Percentiles rank a stretch among this genome's conserved stretches.
These are phyloP conservation scores for Barnettozyma sp. DNA, from an alignment of 805 yeast genomes.

Conservation along the genomic window DNA sequence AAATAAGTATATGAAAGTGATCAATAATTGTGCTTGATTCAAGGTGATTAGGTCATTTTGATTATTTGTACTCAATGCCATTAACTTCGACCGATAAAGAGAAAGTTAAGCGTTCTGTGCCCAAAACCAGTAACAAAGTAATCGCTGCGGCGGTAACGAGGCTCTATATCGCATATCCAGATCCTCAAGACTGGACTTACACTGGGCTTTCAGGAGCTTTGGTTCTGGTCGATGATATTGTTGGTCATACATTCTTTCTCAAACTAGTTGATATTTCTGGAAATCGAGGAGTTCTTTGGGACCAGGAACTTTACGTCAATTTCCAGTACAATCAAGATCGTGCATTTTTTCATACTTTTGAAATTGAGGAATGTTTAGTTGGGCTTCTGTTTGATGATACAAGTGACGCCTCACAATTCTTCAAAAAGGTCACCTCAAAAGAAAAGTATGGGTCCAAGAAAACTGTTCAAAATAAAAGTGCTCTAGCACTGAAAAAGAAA, in stretches of 20 bases:
- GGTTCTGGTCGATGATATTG: slow-evolving; percentile 81
- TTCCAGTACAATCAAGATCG: slow-evolving; percentile 92
- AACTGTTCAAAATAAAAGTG: slow-evolving; percentile 80
- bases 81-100: slow-evolving; percentile 67
- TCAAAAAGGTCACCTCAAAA: slow-evolving; percentile 65
- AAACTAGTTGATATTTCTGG: slow-evolving; percentile 84
- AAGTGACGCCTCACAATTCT: slow-evolving; percentile 79
- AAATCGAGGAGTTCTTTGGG: slow-evolving; percentile 88
- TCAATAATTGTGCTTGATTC: no score
- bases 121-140: slow-evolving; percentile 81
- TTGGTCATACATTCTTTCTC: slow-evolving; percentile 88
- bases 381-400: slow-evolving; percentile 89
- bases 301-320: slow-evolving; percentile 85
- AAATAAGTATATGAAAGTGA: no score
- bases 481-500: slow-evolving; percentile 66
- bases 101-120: slow-evolving; percentile 80
- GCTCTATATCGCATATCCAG: slow-evolving; percentile 84
- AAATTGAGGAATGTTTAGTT: slow-evolving; percentile 79
- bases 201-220: slow-evolving; percentile 90
- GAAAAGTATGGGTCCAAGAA: slow-evolving; percentile 83
- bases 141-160: slow-evolving; percentile 88
- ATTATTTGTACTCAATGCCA: slow-evolving; percentile 19
- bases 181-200: slow-evolving; percentile 70
- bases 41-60: no score
- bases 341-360: slow-evolving; percentile 91